Percentiles rank a stretch among this genome's conserved stretches.
phyloP scores from a whole-genome alignment of 1,139 yeast species.

The Zhuliangozyma blackwelliae region DNA sequence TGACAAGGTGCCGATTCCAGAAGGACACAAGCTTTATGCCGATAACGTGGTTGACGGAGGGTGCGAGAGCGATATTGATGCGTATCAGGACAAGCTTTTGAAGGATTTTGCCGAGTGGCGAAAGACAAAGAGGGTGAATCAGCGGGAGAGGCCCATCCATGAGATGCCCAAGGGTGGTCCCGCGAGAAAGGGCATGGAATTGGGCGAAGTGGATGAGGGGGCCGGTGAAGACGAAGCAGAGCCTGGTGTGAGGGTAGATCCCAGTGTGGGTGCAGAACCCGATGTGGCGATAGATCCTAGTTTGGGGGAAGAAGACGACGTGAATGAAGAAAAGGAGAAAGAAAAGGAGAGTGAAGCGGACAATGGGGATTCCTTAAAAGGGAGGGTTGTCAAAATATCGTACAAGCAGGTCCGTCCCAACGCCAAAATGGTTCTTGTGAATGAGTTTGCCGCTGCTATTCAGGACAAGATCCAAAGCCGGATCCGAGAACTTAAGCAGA shows the following conservation, averaged over 20 bases:
- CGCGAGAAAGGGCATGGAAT: too few relatives aligned
- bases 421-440: conserved; percentile 28
- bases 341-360: conserved; percentile 1
- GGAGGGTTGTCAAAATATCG: neutral
- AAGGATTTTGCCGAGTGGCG: neutral
- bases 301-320: conserved; percentile 1
- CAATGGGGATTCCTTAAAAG: neutral
- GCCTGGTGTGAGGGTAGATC: conserved; percentile 1
- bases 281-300: neutral
- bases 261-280: neutral
- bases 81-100: conserved; percentile 1
- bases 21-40: conserved; percentile 15
- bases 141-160: neutral
- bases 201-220: conserved; percentile 1
- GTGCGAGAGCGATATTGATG: conserved; percentile 15
- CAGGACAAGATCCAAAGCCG: conserved; percentile 25
- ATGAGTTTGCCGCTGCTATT: conserved; percentile 37
- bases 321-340: conserved; percentile 1
- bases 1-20: conserved; percentile 35
- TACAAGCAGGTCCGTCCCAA: conserved; percentile 17
- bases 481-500: conserved; percentile 10
- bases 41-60: conserved; percentile 17
- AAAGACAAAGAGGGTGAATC: neutral
- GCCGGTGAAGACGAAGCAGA: conserved; percentile 1
- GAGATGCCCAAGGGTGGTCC: neutral